These are phyloP conservation scores for Irpex rosettiformis DNA, from an alignment of 1,284 basidiomycete species.

Conservation along the genomic window DNA sequence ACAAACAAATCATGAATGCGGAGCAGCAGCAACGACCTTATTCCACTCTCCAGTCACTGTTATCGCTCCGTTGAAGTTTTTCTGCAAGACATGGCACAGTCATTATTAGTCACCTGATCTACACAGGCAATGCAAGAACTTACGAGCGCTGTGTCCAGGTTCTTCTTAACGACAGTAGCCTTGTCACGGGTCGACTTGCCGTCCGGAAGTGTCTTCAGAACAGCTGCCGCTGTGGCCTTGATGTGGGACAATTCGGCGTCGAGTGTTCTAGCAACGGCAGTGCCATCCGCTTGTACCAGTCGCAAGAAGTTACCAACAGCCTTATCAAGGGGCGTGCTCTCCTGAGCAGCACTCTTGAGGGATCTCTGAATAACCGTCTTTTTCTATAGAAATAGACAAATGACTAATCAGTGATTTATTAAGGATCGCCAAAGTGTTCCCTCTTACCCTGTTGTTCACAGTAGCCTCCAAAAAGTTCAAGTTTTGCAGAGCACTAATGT, in stretches of 20 bases:
- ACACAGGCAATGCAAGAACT: neutral
- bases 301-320: neutral
- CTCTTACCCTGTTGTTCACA: constrained; percentile 1
- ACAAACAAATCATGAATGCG: neutral
- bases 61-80: neutral
- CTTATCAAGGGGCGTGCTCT: constrained; percentile 1
- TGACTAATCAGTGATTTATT: neutral
- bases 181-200: constrained; percentile 5
- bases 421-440: neutral
- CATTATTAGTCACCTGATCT: neutral
- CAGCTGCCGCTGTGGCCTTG: neutral
- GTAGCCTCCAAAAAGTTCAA: neutral
- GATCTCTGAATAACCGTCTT: neutral
- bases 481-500: neutral
- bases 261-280: neutral
- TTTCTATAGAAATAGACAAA: neutral
- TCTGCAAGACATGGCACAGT: neutral
- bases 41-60: neutral
- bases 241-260: neutral
- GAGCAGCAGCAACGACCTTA: neutral
- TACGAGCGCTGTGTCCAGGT: constrained; percentile 3
- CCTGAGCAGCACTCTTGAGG: neutral
- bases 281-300: neutral
- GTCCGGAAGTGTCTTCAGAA: neutral
- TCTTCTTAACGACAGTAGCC: constrained; percentile 2